Percentiles rank a stretch among this genome's conserved stretches.
Evolutionary conservation across 371 early-diverging fungal species (phyloP).

Genomic region (Actinomucor elegans): DNA sequence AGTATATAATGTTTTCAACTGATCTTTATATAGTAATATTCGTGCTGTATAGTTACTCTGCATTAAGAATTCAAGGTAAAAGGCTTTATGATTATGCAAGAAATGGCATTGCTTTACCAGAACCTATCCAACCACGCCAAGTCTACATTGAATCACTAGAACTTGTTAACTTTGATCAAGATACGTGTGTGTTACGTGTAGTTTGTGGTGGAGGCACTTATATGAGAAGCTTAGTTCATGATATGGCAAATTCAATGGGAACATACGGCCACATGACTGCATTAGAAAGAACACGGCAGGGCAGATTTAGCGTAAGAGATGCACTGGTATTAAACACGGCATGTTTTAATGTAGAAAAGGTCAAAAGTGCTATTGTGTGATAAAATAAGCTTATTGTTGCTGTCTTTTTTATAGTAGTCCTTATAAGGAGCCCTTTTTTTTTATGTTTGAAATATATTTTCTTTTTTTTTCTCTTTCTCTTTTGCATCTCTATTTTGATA

Average conservation of each 20-base stretch:
- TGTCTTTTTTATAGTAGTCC: no score
- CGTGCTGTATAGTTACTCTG: slow-evolving; percentile 46
- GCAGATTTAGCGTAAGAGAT: slow-evolving; percentile 18
- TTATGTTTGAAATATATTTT: no score
- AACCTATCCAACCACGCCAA: slow-evolving; percentile 30
- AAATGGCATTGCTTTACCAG: slow-evolving; percentile 29
- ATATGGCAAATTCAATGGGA: slow-evolving; percentile 38
- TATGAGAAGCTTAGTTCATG: slow-evolving; percentile 51
- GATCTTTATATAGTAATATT: slow-evolving; percentile 1
- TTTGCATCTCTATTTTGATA: slow-evolving; percentile 10
- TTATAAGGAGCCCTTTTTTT: no score
- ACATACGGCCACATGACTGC: slow-evolving; percentile 48
- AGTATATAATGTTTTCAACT: slow-evolving; percentile 10
- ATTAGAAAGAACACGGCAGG: slow-evolving; percentile 44
- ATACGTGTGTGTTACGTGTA: slow-evolving; percentile 22
- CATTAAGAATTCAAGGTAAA: slow-evolving; percentile 48
- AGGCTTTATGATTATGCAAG: slow-evolving; percentile 55
- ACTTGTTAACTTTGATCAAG: slow-evolving; percentile 15
- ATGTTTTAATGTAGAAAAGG: no score
- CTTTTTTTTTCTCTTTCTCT: neutral
- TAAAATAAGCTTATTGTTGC: no score
- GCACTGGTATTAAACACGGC: slow-evolving; percentile 17
- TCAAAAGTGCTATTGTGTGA: no score
- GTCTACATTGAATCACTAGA: slow-evolving; percentile 32
- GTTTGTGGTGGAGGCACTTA: slow-evolving; percentile 51